Conservation (phyloP, 345 rosid genomes). For the Pistacia integerrima region DNA sequence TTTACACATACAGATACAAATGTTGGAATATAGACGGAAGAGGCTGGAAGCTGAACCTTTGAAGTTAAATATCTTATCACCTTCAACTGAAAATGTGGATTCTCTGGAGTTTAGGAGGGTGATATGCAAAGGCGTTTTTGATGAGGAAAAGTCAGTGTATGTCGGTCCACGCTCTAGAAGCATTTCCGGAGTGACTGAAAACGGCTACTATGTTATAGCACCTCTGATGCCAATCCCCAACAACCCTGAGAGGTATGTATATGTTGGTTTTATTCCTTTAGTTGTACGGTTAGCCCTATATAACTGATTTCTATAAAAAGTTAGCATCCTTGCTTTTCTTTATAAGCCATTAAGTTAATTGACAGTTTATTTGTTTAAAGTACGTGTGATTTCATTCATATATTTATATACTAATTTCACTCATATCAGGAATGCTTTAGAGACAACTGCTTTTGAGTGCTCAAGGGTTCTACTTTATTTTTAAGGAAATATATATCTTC, state of each 20-base stretch:
- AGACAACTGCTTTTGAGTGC: background rate
- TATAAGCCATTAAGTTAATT: background rate
- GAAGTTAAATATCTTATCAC: conserved; percentile 47
- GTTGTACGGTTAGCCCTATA: background rate
- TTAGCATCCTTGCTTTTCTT: background rate
- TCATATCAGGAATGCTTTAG: background rate
- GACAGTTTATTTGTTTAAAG: background rate
- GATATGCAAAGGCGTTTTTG: conserved; percentile 68
- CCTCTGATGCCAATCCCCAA: conserved; percentile 73
- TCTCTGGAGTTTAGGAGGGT: conserved; percentile 81
- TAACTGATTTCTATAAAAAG: background rate
- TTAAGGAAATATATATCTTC: background rate
- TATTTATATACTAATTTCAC: background rate
- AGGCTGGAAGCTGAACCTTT: conserved; percentile 79
- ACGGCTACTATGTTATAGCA: conserved; percentile 78
- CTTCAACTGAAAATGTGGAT: conserved; percentile 44
- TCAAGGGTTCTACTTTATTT: background rate
- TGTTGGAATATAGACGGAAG: conserved; percentile 66
- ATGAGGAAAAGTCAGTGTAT: conserved; percentile 65
- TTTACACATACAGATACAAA: conserved; percentile 54
- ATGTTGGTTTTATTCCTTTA: background rate
- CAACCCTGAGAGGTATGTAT: conserved; percentile 64
- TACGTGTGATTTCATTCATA: background rate
- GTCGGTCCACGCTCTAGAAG: conserved; percentile 95
- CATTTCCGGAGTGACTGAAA: conserved; percentile 91